These are phyloP conservation scores for Larix sibirica DNA, from an alignment of 83 land plant genomes.

Conservation along the genomic window DNA sequence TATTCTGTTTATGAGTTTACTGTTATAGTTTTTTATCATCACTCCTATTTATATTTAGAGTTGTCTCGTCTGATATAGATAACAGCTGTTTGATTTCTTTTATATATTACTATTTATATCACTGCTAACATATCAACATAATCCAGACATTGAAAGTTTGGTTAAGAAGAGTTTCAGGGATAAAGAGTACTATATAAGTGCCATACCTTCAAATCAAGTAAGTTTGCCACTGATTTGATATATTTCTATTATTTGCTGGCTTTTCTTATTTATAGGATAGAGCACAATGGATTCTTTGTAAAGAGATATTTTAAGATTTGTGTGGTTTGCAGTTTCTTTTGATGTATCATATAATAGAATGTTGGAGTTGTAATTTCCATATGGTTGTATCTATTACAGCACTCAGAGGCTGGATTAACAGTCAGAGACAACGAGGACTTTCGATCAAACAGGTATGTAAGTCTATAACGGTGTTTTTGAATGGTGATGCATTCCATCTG, in stretches of 20 bases:
- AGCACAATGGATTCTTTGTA: not conserved
- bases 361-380: not conserved
- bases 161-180: constrained; percentile 62
- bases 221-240: constrained; percentile 14
- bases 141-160: constrained; percentile 12
- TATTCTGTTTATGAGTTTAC: no score
- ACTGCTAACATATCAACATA: no score
- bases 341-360: not conserved
- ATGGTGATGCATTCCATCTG: not conserved
- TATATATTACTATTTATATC: no score
- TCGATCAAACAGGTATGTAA: constrained; percentile 66
- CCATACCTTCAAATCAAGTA: constrained; percentile 84
- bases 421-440: constrained; percentile 63
- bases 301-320: not conserved
- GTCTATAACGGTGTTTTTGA: not conserved
- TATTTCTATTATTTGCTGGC: not conserved
- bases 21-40: no score
- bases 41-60: no score
- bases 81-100: no score
- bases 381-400: constrained; percentile 34
- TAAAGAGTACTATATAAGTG: constrained; percentile 86
- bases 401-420: constrained; percentile 79
- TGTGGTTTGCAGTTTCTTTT: not conserved
- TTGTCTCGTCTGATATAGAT: no score
- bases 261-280: not conserved